Evolutionary conservation across 75 land plant species (phyloP), one percentile per base, ranked within the genome.

Genomic region (Gnetum montanum): DNA sequence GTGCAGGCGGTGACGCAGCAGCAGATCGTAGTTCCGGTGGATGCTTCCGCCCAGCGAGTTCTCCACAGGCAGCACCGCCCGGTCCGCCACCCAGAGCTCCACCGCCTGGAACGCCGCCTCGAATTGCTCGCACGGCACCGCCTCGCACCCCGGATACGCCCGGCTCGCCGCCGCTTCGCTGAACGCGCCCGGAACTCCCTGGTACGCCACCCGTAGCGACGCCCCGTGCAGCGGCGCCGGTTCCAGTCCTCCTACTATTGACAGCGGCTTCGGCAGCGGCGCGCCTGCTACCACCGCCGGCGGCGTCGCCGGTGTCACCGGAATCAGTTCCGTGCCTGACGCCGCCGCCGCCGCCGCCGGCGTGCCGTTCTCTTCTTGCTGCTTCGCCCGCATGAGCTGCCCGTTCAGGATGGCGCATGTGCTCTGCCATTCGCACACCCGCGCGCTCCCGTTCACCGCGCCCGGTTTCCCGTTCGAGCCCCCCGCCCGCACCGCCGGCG

Each of bases 141-240:
- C 68, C 61, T 80, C 87, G 67, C 87, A 80, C 23, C 63, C 50
- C 4, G 87, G 85, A 54, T 80, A 81, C 7, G 87, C 87, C 49
- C 72, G 80, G 15, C 59, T 70, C n/a, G 87, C 87, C 8, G 87
- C 87, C 11, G 85, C 85, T 59, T 84, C 87, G 38, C 81, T 76
- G 73, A 74, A 84, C 20, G 87, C 87, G 3, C 87, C 87, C 0
- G 87, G 87, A n/a, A 81, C 74, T 12, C 86, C 86, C 57, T 82
- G 86, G 62, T 82, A 85, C 18, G 88, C 81, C 20, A 85, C 86
- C 3, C 88, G 71, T 22, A 84, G 71, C 31, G 41, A 57, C 10
- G 80, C 68, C 12, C 85, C 85, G 73, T 86, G 90, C 83, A 74
- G 71, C 54, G 90, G 90, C 31, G 90, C 68, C 29, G 77, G 78